Conservation (phyloP, 441 rosid species). For the Adansonia grandidieri region DNA sequence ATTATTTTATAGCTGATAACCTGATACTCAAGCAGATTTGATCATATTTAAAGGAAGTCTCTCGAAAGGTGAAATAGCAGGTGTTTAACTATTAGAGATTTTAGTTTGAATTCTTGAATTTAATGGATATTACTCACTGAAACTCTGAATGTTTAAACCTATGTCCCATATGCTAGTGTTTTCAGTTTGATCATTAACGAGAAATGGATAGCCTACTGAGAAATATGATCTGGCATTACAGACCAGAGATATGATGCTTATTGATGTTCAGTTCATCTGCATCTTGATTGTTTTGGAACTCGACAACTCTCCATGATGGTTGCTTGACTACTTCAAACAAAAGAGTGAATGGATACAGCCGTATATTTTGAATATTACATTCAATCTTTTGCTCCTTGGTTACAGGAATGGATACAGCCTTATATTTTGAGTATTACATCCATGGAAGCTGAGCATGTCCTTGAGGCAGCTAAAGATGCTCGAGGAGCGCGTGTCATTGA, state of each 20-base stretch:
- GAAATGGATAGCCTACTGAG: background rate
- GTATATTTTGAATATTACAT: conserved; percentile 15
- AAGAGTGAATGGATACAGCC: background rate
- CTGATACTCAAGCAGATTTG: conserved; percentile 2
- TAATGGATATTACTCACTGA: background rate
- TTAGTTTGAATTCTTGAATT: conserved; percentile 13
- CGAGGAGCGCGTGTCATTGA: conserved; percentile 85
- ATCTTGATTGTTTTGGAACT: conserved; percentile 7
- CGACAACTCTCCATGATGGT: background rate
- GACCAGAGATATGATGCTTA: conserved; percentile 3
- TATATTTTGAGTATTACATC: conserved; percentile 64
- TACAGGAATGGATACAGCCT: conserved; percentile 76
- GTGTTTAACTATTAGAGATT: conserved; percentile 1
- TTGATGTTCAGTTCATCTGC: conserved; percentile 3
- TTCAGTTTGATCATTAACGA: conserved; percentile 15
- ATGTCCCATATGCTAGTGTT: background rate
- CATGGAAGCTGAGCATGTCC: conserved; percentile 69
- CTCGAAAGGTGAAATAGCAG: background rate
- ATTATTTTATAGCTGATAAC: background rate
- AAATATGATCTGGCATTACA: background rate
- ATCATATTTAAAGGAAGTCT: conserved; percentile 1
- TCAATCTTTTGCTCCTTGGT: conserved; percentile 27
- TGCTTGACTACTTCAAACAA: background rate
- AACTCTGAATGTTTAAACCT: background rate
- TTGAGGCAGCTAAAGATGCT: conserved; percentile 72